A percentile compares a stretch with the other conserved stretches of the same genome.
Conservation (phyloP, 805 yeast genomes). For the Starmerella stigmatis region DNA sequence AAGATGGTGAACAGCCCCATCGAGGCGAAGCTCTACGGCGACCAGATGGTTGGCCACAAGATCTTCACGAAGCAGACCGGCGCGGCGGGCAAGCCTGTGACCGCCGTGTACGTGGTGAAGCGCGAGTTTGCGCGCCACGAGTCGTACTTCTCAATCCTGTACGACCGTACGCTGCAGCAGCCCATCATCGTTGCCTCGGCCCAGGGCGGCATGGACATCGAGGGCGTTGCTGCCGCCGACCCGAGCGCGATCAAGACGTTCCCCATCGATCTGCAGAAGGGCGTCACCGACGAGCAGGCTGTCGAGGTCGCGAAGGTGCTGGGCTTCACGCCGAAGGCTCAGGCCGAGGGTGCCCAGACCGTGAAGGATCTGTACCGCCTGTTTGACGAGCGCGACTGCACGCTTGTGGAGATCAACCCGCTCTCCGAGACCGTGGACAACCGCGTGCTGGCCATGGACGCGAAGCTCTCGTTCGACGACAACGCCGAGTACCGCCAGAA, state of each 20-base stretch:
- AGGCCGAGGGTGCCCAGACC: constrained; percentile 77
- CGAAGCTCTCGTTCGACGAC: constrained; percentile 96
- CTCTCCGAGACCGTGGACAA: constrained; percentile 84
- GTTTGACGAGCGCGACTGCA: constrained; percentile 84
- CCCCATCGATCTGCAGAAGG: constrained; percentile 63
- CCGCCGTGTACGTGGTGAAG: constrained; percentile 92
- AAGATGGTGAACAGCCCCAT: constrained; percentile 74
- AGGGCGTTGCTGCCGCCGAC: constrained; percentile 86
- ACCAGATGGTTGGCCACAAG: constrained; percentile 83
- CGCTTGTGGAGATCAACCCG: constrained; percentile 98
- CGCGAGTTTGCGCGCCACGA: constrained; percentile 89
- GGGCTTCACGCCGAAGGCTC: constrained; percentile 70
- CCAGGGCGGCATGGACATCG: constrained; percentile 99
- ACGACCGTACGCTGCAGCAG: constrained; percentile 84
- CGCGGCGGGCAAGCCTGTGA: constrained; percentile 90
- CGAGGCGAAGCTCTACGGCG: constrained; percentile 77
- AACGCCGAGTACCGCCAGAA: constrained; percentile 90
- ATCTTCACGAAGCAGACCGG: constrained; percentile 98
- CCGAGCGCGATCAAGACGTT: constrained; percentile 89
- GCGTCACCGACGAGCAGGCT: constrained; percentile 73
- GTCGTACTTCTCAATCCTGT: constrained; percentile 85
- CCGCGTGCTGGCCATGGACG: constrained; percentile 95
- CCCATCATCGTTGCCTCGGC: constrained; percentile 93
- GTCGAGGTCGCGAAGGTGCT: constrained; percentile 63
- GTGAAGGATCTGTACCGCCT: constrained; percentile 80